A percentile compares a stretch with the other conserved stretches of the same genome.
Conservation (phyloP, 768 basidiomycete genomes). For the Tylopilus felleus region DNA sequence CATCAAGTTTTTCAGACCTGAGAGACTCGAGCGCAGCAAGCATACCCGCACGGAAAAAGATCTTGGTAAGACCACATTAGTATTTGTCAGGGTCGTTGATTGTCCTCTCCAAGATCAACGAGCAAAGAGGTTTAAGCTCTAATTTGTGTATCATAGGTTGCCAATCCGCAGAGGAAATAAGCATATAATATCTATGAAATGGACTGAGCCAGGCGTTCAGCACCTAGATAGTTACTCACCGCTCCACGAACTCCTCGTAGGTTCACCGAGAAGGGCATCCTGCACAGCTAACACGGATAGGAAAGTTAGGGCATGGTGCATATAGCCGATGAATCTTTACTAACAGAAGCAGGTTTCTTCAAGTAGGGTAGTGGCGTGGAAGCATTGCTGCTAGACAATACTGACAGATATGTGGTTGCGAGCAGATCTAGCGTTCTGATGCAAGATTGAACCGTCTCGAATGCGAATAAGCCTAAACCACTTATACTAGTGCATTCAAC, state of each 20-base stretch:
- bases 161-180: slow-evolving; percentile 85
- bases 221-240: slow-evolving; percentile 48
- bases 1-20: slow-evolving; percentile 82
- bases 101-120: slow-evolving; percentile 77
- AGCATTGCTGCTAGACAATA: slow-evolving; percentile 82
- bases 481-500: neutral
- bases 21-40: slow-evolving; percentile 91
- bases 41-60: slow-evolving; percentile 99
- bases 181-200: slow-evolving; percentile 85
- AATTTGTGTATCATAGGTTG: slow-evolving; percentile 77
- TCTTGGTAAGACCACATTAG: slow-evolving; percentile 95
- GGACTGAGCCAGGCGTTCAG: slow-evolving; percentile 17
- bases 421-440: slow-evolving; percentile 84
- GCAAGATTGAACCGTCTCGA: slow-evolving; percentile 77
- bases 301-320: too few species aligned
- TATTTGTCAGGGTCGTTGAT: slow-evolving; percentile 95
- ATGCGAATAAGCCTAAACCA: neutral
- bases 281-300: slow-evolving; percentile 97
- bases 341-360: slow-evolving; percentile 74
- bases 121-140: slow-evolving; percentile 78
- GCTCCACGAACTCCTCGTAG: slow-evolving; percentile 97
- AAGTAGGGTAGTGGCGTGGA: slow-evolving; percentile 87
- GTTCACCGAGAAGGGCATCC: slow-evolving; percentile 98
- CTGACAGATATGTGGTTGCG: slow-evolving; percentile 74
- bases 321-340: slow-evolving; percentile 18